Base-by-base conservation (phyloP, 495 filamentous ascomycete genomes). In the Hyaloscypha bicolor region DNA sequence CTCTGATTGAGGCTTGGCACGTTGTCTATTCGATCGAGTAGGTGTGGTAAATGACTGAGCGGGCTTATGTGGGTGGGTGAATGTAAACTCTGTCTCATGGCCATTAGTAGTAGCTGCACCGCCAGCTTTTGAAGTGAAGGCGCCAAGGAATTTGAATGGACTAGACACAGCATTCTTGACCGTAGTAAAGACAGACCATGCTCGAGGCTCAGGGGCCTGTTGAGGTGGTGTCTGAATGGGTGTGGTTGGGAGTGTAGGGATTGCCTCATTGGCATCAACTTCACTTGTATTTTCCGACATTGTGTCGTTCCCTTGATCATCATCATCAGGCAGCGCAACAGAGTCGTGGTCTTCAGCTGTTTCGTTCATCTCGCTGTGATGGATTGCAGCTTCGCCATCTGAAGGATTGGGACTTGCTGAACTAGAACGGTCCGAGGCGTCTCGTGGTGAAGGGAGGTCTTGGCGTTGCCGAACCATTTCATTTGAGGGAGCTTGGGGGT, bases 131-230 rank as follows among this genome's bases (percentile, higher is more conserved):
- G 19, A 39, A 30, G 39, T 32, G 9, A 19, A 8, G 25, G 25
- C 2, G 14, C 60, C 60, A n/a, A 51, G 29, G 45, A 63, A 63
- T 9, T 29, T 53, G 60, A 63, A 63, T 63, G 60, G 60, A 33
- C 37, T 31, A 21, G n/a, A 25, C 60, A 53, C 14, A 5, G 21
- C n/a, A 9, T 25, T 48, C 59, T 53, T 42, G 48, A 53, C 14
- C 22, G 22, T 12, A 29, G 22, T 9, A 32, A 29, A 6, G 9
- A 56, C 21, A 56, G 60, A 25, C 60, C 60, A 63, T 52, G 37
- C 60, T 30, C 45, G 37, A 33, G 60, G 31, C 45, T 63, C 31
- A 11, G 60, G 6, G 16, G 16, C 60, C 52, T 21, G 39, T 29
- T 30, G 42, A 35, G 60, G 9, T 52, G 60, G 39, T 29, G 39